phyloP scores from a whole-genome alignment of 306 rosid genomes.

The Casuarina cunninghamiana region DNA sequence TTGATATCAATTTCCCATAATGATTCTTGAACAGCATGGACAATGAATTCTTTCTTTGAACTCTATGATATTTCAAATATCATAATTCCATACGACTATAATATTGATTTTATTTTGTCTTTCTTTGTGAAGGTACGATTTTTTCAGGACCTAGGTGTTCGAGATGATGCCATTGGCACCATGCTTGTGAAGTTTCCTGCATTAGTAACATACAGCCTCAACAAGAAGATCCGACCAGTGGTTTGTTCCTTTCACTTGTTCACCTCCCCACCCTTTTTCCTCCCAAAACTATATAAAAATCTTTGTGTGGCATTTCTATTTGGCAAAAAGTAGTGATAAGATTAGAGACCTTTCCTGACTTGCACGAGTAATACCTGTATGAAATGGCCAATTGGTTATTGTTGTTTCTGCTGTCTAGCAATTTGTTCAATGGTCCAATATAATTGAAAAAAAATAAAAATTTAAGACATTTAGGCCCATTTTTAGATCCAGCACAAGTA shows the following conservation, averaged over 20 bases:
- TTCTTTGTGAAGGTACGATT: constrained; percentile 61
- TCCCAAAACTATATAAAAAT: background rate
- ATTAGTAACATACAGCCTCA: constrained; percentile 76
- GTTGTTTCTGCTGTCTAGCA: constrained; percentile 1
- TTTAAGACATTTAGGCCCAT: background rate
- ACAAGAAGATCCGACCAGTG: constrained; percentile 93
- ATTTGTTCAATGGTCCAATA: no score
- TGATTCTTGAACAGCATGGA: constrained; percentile 8
- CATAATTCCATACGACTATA: constrained; percentile 18
- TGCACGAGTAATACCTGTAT: background rate
- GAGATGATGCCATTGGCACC: constrained; percentile 76
- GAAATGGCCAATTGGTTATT: constrained; percentile 4
- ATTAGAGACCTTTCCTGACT: background rate
- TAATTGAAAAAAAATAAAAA: no score
- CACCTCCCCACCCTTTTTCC: background rate
- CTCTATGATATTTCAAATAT: constrained; percentile 7
- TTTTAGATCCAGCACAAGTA: background rate
- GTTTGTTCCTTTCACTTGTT: constrained; percentile 49
- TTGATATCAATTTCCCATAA: constrained; percentile 13
- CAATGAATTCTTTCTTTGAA: constrained; percentile 6
- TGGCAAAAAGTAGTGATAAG: background rate
- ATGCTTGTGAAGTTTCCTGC: constrained; percentile 95
- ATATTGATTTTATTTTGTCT: constrained; percentile 22
- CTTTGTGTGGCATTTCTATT: background rate
- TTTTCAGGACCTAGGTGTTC: constrained; percentile 77